Base-by-base conservation (phyloP, 2,329 filamentous ascomycete genomes). In the Macrophomina pseudophaseolina region DNA sequence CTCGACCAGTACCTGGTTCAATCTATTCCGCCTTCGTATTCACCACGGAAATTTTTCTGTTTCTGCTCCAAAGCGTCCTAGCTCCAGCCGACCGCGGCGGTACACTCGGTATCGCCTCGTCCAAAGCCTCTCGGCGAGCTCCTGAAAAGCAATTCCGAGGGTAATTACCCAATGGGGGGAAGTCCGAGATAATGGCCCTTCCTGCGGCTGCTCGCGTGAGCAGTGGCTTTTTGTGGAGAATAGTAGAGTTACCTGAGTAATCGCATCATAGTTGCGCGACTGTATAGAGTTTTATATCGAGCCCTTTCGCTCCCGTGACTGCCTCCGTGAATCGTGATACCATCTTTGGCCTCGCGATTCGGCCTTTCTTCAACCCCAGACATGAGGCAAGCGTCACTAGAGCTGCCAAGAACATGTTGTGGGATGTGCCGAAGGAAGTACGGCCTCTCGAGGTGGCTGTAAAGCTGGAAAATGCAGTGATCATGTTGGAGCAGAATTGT, bases 401-500 rank as follows among this genome's bases (percentile, higher is more conserved):
- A 8, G 28, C 40, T 7, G 23, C 42, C 56, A 28, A 60, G 58
- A 32, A 30, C 9, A 23, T 23, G 4, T 28, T 40, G 58, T 62
- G 30, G 40, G n/a, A 14, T n/a, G 12, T 28, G 30, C 58, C 44
- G 42, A 16, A 23, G 32, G 44, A 28, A 28, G 28, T 32, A 30
- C 49, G 32, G 46, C 44, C 44, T 40, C 42, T 62, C 58, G 44
- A n/a, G 32, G 54, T 23, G 54, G 54, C 23, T 44, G 54, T 18
- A 28, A 7, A n/a, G 53, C 35, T 58, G 38, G 23, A n/a, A 30
- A 38, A 7, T 38, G 35, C 30, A 30, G 23, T 32, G 9, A 18
- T 35, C 18, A 30, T 14, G 14, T 35, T 48, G 28, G 18, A 49
- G 32, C 44, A 28, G n/a, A 8, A 4, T 23, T 62, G 42, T n/a